Base-by-base conservation (phyloP, 495 filamentous ascomycete genomes). In the Trypethelium eluteriae region DNA sequence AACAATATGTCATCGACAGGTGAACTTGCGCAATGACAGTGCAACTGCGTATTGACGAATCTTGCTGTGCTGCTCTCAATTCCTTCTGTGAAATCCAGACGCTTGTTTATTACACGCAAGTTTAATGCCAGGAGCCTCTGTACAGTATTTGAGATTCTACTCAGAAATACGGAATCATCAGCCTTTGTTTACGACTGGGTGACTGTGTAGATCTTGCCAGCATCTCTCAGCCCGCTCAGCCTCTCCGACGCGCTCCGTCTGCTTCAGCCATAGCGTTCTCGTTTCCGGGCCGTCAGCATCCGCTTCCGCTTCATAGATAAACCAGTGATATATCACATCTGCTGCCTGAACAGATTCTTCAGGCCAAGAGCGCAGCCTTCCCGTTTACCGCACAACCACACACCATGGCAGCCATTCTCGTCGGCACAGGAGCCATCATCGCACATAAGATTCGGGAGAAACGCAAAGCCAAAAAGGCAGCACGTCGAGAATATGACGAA, bases 371-470 rank as follows among this genome's bases (percentile, higher is more conserved):
- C 32, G 18, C 53, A 59, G 32, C 18, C 18, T 10, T 59, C 53
- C 53, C 36, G 1, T 35, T 7, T 59, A 36, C 32, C 5, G 0
- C 53, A 34, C 10, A 36, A 36, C 32, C 53, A 59, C 11, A 18
- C 62, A 41, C 10, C 62, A 63, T 63, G 62, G 62, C 62, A 2
- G 62, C 62, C 10, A 25, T 63, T 38, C 35, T 63, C 38, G 11
- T 63, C 2, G 62, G 62, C 38, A n/a, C 38, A 6, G 16, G 38
- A 35, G 62, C 38, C n/a, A 35, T 63, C 38, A 6, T 18, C 38
- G 25, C 16, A n/a, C 14, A 41, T 1, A 63, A 41, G 25, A 32
- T 47, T 47, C 41, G 38, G 38, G 62, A 63, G n/a, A 41, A 63
- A 11, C 62, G 62, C 38, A 59, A 36, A 14, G 62, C 62, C 9